Base-by-base conservation (phyloP, 1,284 basidiomycete genomes). In the Pholiota adiposa region DNA sequence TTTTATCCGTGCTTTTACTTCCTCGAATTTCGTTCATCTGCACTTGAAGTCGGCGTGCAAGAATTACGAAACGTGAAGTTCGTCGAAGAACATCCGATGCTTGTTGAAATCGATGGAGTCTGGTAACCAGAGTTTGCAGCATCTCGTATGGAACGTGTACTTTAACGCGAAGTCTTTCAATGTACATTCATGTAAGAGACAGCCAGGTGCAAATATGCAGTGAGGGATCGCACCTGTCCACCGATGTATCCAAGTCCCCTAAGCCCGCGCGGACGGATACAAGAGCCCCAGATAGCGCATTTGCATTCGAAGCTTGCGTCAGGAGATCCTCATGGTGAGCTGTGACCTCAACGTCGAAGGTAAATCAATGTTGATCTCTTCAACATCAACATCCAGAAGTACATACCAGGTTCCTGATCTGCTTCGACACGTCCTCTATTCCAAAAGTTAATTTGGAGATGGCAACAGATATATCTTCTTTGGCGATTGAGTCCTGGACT, bases 351-450 rank as follows among this genome's bases (percentile, higher is more conserved):
- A 63, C 36, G 43, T 54, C 44, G 34, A 51, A 40, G 27, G 48
- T 33, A 54, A 54, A 19, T 68, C 54, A 56, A 54, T 50, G 46
- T 19, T 46, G 43, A 19, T 43, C 49, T 51, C 7, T 19, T 52
- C 19, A 33, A 31, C 38, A 38, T 33, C 18, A 19, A 25, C 23
- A 6, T 31, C 54, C 18, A n/a, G n/a, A n/a, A n/a, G n/a, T n/a
- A 79, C 89, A 68, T 56, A 95, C 94, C 73, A 96, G 81, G 58
- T 81, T 82, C 74, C 92, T 90, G 51, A 97, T 87, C 73, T 97
- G 93, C 70, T 90, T 92, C 27, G 90, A 89, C 18, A 96, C 87
- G 71, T 97, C 94, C 51, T 97, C 95, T 62, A 97, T 89, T 2
- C 88, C 91, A 66, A 88, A 83, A 61, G 89, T 90, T 4, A 97